These are phyloP conservation scores for Pseudogymnoascus sp. DNA, from an alignment of 2,329 filamentous ascomycete species.

Conservation along the genomic window DNA sequence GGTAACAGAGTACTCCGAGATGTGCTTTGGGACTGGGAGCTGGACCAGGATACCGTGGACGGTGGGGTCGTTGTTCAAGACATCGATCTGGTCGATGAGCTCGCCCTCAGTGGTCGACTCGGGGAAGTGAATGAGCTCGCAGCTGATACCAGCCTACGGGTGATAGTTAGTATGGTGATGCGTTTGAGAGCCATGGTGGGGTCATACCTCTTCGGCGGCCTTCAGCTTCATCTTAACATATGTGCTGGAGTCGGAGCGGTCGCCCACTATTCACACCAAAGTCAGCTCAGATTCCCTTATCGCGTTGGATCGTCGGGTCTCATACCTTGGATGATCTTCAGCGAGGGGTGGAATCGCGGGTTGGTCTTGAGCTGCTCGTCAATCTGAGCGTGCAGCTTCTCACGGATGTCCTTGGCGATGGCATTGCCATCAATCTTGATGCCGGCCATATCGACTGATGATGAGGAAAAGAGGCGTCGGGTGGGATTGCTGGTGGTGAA, in stretches of 20 bases:
- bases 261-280: conserved; percentile 56
- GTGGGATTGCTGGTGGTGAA: neutral
- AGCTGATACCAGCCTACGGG: conserved; percentile 75
- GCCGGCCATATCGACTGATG: conserved; percentile 64
- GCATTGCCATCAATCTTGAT: conserved; percentile 92
- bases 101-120: conserved; percentile 76
- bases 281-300: conserved; percentile 11
- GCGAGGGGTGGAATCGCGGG: conserved; percentile 76
- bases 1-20: conserved; percentile 85
- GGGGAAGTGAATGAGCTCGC: conserved; percentile 76
- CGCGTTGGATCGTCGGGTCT: conserved; percentile 16
- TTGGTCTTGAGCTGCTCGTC: conserved; percentile 71
- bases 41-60: conserved; percentile 94
- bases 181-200: conserved; percentile 12
- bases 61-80: conserved; percentile 75
- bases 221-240: conserved; percentile 99
- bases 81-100: conserved; percentile 71
- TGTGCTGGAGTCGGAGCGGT: conserved; percentile 91
- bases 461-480: conserved; percentile 38
- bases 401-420: conserved; percentile 86
- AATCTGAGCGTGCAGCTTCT: conserved; percentile 73
- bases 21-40: conserved; percentile 77
- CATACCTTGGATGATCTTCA: conserved; percentile 92
- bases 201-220: conserved; percentile 74
- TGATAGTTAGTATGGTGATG: conserved; percentile 15